Evolutionary conservation across 2,329 filamentous ascomycete species (phyloP).

Genomic region (Diaporthe capsici): DNA sequence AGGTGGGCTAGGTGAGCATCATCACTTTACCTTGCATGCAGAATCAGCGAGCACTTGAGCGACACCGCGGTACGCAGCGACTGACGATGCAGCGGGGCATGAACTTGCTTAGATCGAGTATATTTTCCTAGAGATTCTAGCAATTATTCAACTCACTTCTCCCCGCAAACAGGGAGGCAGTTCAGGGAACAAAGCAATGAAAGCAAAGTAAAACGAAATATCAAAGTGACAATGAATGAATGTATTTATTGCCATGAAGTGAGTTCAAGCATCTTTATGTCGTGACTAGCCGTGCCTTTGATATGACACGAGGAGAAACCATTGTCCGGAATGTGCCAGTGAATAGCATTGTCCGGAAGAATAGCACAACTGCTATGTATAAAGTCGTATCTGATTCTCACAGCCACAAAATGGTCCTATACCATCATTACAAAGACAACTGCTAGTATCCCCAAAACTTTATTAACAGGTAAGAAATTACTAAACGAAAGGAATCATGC

Average conservation of each 20-base stretch:
- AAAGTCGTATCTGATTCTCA: not conserved
- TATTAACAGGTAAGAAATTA: not conserved
- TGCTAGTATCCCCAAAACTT: not conserved
- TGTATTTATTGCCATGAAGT: not conserved
- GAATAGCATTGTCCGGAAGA: not conserved
- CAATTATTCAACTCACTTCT: too few species aligned
- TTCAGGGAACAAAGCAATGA: too few species aligned
- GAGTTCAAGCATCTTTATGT: not conserved
- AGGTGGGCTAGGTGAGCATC: not conserved
- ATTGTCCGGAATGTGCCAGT: not conserved
- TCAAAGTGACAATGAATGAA: not conserved
- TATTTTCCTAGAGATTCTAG: too few species aligned
- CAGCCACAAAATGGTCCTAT: not conserved
- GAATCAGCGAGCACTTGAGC: constrained; percentile 25
- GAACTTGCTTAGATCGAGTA: too few species aligned
- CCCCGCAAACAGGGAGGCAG: too few species aligned
- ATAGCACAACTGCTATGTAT: not conserved
- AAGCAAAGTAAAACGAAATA: too few species aligned
- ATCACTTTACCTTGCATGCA: not conserved
- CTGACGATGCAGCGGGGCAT: not conserved
- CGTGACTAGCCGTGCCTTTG: not conserved
- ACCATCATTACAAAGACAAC: not conserved
- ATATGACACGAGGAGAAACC: not conserved
- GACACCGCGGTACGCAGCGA: not conserved
- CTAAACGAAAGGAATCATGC: not conserved